Evolutionary conservation across 805 yeast species (phyloP).

Genomic region (Candida silvicultrix): DNA sequence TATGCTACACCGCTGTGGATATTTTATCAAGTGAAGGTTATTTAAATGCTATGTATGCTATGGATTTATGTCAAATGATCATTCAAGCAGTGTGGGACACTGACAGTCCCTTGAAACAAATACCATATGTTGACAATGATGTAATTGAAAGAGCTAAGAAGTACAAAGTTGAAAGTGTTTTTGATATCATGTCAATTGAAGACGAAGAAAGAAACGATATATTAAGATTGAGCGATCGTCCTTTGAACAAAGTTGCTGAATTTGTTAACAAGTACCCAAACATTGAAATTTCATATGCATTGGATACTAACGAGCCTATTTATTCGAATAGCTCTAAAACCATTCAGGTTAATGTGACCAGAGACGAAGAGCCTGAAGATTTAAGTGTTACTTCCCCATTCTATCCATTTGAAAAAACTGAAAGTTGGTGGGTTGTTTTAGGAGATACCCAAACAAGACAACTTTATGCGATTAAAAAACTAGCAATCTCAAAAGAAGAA

Average conservation of each 20-base stretch:
- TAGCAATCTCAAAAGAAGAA: conserved; percentile 43
- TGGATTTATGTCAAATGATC: conserved; percentile 86
- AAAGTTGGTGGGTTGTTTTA: conserved; percentile 83
- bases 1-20: conserved; percentile 69
- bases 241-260: conserved; percentile 65
- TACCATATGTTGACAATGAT: conserved; percentile 58
- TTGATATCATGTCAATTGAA: conserved; percentile 69
- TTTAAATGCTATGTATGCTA: conserved; percentile 69
- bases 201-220: conserved; percentile 66
- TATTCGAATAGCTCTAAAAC: conserved; percentile 41
- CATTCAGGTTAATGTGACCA: conserved; percentile 43
- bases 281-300: conserved; percentile 56
- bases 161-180: conserved; percentile 60
- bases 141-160: conserved; percentile 49
- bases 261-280: conserved; percentile 91
- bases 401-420: conserved; percentile 56
- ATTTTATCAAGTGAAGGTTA: conserved; percentile 73
- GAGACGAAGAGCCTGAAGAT: conserved; percentile 79
- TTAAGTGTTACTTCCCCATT: conserved; percentile 49
- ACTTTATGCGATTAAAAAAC: conserved; percentile 67
- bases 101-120: conserved; percentile 72
- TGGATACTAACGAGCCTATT: conserved; percentile 36
- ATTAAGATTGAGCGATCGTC: conserved; percentile 43
- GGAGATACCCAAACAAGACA: conserved; percentile 60
- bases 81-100: conserved; percentile 82